A percentile compares a stretch with the other conserved stretches of the same genome.
Conservation (phyloP, 2,329 filamentous ascomycete species). For the Colletotrichum sp. region DNA sequence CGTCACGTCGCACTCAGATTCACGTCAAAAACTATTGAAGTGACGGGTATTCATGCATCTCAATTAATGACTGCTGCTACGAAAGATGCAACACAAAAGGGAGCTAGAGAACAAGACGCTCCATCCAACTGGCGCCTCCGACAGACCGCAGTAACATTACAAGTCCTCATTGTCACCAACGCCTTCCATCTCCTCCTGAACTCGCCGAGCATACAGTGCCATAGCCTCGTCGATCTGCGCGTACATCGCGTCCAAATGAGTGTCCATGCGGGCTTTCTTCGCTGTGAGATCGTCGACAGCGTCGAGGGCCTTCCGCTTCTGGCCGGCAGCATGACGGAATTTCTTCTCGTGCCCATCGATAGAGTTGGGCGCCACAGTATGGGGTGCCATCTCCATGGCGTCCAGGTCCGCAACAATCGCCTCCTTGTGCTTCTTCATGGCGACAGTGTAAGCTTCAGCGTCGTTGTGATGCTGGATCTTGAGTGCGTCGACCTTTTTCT, state of each 20-base stretch:
- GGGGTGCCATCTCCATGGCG: not conserved
- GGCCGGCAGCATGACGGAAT: not conserved
- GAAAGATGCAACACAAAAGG: not conserved
- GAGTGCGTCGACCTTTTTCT: not conserved
- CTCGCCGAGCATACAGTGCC: not conserved
- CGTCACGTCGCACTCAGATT: not conserved
- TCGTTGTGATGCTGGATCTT: not conserved
- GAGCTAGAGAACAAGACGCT: not conserved
- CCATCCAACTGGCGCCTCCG: not conserved
- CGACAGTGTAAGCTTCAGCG: not conserved
- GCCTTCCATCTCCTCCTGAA: not conserved
- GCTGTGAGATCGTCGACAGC: not conserved
- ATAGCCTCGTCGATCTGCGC: not conserved
- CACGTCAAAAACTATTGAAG: not conserved
- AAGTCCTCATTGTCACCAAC: not conserved
- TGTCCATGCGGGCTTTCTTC: not conserved
- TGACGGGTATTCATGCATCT: not conserved
- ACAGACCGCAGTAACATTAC: not conserved
- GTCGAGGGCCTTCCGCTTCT: not conserved
- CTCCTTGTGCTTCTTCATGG: not conserved
- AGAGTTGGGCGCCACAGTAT: not conserved
- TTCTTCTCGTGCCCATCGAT: not conserved
- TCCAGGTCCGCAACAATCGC: not conserved
- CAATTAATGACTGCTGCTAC: not conserved
- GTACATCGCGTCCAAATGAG: not conserved